phyloP scores from a whole-genome alignment of 495 filamentous ascomycete species.

The Hyaloscypha bicolor region DNA sequence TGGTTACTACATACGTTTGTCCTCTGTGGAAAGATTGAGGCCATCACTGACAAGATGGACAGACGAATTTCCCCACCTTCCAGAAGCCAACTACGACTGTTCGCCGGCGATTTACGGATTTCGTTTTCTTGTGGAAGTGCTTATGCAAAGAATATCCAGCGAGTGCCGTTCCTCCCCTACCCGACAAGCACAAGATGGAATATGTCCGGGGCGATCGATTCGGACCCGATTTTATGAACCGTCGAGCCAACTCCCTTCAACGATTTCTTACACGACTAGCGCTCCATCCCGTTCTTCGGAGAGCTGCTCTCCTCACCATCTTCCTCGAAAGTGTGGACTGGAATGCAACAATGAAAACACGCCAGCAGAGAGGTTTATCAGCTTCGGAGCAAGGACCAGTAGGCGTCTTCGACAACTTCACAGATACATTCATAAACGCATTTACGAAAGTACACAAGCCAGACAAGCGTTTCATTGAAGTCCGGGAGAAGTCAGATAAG shows the following conservation, averaged over 20 bases:
- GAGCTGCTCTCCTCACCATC: slow-evolving; percentile 74
- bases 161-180: slow-evolving; percentile 90
- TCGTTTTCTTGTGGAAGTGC: slow-evolving; percentile 93
- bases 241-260: slow-evolving; percentile 86
- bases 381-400: slow-evolving; percentile 52
- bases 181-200: slow-evolving; percentile 98
- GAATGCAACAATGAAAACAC: slow-evolving; percentile 90
- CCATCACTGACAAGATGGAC: slow-evolving; percentile 14
- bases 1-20: slow-evolving; percentile 86
- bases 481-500: slow-evolving; percentile 90
- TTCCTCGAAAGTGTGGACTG: slow-evolving; percentile 94
- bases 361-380: slow-evolving; percentile 62
- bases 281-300: slow-evolving; percentile 87
- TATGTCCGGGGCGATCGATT: slow-evolving; percentile 97
- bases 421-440: slow-evolving; percentile 96
- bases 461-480: slow-evolving; percentile 92
- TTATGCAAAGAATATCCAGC: slow-evolving; percentile 84
- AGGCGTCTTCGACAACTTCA: slow-evolving; percentile 89
- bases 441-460: slow-evolving; percentile 96
- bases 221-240: slow-evolving; percentile 87
- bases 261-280: slow-evolving; percentile 87
- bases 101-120: slow-evolving; percentile 93
- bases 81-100: slow-evolving; percentile 74
- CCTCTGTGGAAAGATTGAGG: not conserved
- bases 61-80: slow-evolving; percentile 95